phyloP scores from a whole-genome alignment of 768 basidiomycete species.

The Dendrothele bispora region DNA sequence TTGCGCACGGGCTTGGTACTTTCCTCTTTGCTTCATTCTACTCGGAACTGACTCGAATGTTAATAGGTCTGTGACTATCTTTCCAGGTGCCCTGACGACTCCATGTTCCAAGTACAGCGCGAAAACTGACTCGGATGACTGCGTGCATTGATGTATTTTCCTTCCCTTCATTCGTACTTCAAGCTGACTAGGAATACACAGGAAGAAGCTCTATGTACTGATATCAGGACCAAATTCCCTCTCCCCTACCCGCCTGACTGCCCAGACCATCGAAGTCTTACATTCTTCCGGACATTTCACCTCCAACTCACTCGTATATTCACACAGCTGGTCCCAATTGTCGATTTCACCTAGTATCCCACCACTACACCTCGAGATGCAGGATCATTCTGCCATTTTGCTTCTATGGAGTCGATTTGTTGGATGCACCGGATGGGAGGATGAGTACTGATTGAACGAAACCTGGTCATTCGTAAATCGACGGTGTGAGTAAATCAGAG shows the following conservation, averaged over 20 bases:
- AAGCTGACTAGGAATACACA: too few relatives aligned
- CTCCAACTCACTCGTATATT: constrained; percentile 30
- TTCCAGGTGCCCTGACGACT: constrained; percentile 75
- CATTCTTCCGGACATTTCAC: neutral
- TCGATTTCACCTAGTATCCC: constrained; percentile 86
- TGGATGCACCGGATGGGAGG: constrained; percentile 79
- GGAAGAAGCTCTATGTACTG: neutral
- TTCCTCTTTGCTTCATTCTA: neutral
- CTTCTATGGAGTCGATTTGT: constrained; percentile 77
- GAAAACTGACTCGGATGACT: constrained; percentile 63
- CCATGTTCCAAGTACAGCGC: constrained; percentile 61
- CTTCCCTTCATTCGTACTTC: constrained; percentile 5
- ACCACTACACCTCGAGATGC: constrained; percentile 57
- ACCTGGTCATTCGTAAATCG: constrained; percentile 4
- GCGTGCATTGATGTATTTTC: constrained; percentile 34
- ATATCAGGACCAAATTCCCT: neutral
- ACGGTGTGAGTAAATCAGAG: constrained; percentile 78
- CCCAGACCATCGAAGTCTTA: constrained; percentile 2
- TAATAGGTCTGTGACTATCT: too few relatives aligned
- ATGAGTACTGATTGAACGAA: too few relatives aligned
- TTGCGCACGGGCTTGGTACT: neutral
- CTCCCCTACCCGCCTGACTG: neutral
- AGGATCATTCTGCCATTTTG: constrained; percentile 73
- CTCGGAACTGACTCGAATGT: too few relatives aligned
- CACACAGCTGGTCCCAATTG: constrained; percentile 65